phyloP scores from a whole-genome alignment of 2,329 filamentous ascomycete species.

The Apiospora phragmitis region DNA sequence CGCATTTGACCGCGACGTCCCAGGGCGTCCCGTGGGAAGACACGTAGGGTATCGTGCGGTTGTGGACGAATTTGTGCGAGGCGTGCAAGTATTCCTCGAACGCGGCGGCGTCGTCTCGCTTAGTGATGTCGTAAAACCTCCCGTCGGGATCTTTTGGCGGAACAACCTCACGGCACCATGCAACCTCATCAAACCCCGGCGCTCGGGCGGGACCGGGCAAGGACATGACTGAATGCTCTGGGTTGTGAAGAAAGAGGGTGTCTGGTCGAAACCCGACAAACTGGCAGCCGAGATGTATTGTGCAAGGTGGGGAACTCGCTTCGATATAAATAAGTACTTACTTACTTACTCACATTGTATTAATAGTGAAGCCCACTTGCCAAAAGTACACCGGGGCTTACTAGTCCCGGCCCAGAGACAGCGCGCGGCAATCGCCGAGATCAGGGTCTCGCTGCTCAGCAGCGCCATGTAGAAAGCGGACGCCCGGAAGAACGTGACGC shows the following conservation, averaged over 20 bases:
- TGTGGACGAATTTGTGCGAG: not conserved
- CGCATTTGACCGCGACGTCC: not conserved
- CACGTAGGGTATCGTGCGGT: not conserved
- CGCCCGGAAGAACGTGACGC: constrained; percentile 32
- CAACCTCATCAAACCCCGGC: too few relatives aligned
- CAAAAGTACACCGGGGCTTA: too few relatives aligned
- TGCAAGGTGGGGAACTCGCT: too few relatives aligned
- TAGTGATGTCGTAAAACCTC: not conserved
- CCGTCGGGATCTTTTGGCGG: not conserved
- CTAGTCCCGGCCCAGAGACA: constrained; percentile 45
- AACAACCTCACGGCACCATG: too few relatives aligned
- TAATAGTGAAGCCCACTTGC: too few relatives aligned
- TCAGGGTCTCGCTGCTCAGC: constrained; percentile 41
- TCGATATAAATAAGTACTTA: too few relatives aligned
- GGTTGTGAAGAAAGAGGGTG: too few relatives aligned
- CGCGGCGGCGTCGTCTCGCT: not conserved
- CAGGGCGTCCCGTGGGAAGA: not conserved
- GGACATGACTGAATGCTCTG: not conserved
- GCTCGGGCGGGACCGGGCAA: too few relatives aligned
- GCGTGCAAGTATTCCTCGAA: not conserved
- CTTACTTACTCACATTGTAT: too few relatives aligned
- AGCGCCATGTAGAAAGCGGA: constrained; percentile 63
- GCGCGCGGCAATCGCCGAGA: not conserved
- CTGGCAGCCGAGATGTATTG: too few relatives aligned
- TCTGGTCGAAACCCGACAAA: too few relatives aligned